A percentile compares a stretch with the other conserved stretches of the same genome.
Evolutionary conservation across 73 alveolate species (phyloP).

Genomic region (Breviolum minutum): DNA sequence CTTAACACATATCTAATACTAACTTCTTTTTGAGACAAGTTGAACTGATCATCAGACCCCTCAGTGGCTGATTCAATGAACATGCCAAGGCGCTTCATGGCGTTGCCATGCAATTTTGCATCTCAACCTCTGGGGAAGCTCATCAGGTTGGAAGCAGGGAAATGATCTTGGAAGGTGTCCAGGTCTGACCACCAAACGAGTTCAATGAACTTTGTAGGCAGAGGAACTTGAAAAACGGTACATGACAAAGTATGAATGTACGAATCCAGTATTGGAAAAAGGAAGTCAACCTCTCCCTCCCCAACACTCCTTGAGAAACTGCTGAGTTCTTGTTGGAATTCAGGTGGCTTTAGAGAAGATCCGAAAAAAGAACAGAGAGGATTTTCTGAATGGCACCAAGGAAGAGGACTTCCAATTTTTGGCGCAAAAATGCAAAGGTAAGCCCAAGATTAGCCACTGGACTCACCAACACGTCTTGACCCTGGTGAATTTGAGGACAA

Average conservation of each 20-base stretch:
- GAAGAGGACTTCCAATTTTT: constrained; percentile 15
- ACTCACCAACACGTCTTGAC: neutral
- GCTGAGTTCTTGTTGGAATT: neutral
- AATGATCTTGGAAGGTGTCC: too few species aligned
- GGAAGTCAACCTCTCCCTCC: neutral
- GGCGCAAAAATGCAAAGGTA: too few species aligned
- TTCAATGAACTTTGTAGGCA: too few species aligned
- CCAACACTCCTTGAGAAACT: too few species aligned
- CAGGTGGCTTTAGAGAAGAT: constrained; percentile 64
- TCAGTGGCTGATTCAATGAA: neutral
- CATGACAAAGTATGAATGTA: neutral
- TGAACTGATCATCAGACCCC: too few species aligned
- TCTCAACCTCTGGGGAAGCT: constrained; percentile 73
- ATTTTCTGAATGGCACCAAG: constrained; percentile 81
- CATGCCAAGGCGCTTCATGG: constrained; percentile 66
- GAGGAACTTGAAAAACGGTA: neutral
- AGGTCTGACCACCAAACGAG: too few species aligned
- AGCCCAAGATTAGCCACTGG: neutral
- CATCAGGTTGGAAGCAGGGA: constrained; percentile 12
- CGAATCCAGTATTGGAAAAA: neutral
- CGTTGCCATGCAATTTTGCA: constrained; percentile 77
- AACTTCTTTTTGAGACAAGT: too few species aligned
- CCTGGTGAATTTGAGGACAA: constrained; percentile 39
- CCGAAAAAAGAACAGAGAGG: constrained; percentile 74
- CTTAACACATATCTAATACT: too few species aligned